phyloP scores from a whole-genome alignment of 169 alveolate genomes.

The Ichthyophthirius multifiliis region DNA sequence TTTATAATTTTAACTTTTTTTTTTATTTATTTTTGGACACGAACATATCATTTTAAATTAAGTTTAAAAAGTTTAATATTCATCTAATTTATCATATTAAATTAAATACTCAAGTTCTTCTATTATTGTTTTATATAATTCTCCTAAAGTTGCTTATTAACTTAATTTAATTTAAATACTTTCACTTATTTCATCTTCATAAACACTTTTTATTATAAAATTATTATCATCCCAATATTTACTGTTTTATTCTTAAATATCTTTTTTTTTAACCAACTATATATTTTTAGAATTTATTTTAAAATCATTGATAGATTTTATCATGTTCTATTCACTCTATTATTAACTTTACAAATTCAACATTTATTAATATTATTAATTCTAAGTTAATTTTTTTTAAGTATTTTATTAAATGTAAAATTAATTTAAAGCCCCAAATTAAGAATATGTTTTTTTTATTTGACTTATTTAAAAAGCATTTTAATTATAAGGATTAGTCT shows the following conservation, averaged over 20 bases:
- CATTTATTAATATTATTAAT: too few relatives aligned
- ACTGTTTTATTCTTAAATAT: background rate
- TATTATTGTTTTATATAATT: background rate
- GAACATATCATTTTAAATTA: background rate
- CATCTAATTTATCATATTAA: background rate
- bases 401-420: too few relatives aligned
- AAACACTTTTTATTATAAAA: background rate
- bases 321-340: too few relatives aligned
- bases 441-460: too few relatives aligned
- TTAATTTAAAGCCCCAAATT: too few relatives aligned
- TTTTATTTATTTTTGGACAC: background rate
- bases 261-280: background rate
- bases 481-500: too few relatives aligned
- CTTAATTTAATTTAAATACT: too few relatives aligned
- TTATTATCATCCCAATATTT: background rate
- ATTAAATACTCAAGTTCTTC: background rate
- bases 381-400: too few relatives aligned
- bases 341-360: too few relatives aligned
- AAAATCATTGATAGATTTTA: too few relatives aligned
- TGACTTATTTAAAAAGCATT: too few relatives aligned
- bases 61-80: background rate
- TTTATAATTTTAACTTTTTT: background rate
- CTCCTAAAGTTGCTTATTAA: background rate
- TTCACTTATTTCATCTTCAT: background rate
- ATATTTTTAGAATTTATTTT: too few relatives aligned